Base-by-base conservation (phyloP, 1,139 yeast genomes). In the Keqinozyma sinolaborantium region DNA sequence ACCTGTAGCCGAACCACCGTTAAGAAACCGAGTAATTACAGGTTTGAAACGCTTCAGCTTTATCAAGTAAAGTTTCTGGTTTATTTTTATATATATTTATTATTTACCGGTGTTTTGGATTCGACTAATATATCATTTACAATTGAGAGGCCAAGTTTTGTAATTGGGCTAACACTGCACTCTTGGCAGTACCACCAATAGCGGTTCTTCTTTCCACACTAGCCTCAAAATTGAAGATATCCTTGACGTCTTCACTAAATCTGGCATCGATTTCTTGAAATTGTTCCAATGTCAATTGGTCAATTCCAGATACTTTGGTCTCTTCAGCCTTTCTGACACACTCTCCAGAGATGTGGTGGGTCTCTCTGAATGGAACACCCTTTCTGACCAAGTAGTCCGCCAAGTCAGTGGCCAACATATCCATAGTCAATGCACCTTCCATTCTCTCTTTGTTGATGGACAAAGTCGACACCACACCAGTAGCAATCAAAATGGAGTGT, bases 311-410 rank as follows among this genome's bases (percentile, higher is more conserved):
- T 30, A 87, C 66, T 23, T 73, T 73, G 42, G 70, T 64, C 41
- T 77, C 87, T 64, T 92, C 99, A 5, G 98, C 97, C 32, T 65
- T 59, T 46, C 95, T 80, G 31, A 92, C 99, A 64, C 97, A 92
- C 58, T 87, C 96, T 35, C 99, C 99, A 4, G 97, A 87, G 41
- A 92, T 90, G 59, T 92, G 97, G 60, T 92, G 99, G 2, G 98
- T 92, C 65, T 92, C 97, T 70, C 99, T 86, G 69, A 92, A 92
- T 36, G 98, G 98, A 42, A 92, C 98, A 35, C 98, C 98, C 60
- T 83, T 88, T 67, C 97, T 81, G 34, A 92, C 99, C 47, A 92
- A 73, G 61, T 92, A 92, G 60, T 92, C 99, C 26, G 99, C 99
- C 49, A 92, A 74, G 58, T 92, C 99, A 15, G 99, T 92, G 12